These are phyloP conservation scores for Hypoxylon sp. DNA, from an alignment of 2,329 filamentous ascomycete genomes.

Conservation along the genomic window DNA sequence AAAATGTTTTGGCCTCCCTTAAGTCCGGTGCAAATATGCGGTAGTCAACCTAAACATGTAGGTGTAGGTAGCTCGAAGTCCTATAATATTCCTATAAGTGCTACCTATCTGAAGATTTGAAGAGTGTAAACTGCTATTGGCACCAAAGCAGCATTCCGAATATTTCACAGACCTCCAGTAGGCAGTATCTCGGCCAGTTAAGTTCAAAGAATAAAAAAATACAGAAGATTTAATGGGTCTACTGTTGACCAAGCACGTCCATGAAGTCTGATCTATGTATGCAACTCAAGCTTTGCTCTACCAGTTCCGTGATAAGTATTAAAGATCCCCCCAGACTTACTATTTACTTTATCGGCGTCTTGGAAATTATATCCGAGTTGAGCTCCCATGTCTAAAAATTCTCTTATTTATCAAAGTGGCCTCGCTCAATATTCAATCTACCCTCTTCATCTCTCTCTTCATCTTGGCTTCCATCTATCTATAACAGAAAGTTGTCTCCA, in stretches of 20 bases:
- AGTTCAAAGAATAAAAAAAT: background rate
- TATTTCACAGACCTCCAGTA: background rate
- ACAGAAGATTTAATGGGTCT: background rate
- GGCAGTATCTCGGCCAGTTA: background rate
- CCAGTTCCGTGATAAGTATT: conserved; percentile 7
- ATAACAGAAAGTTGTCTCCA: background rate
- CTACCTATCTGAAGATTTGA: background rate
- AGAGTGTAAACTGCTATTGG: background rate
- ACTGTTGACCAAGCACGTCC: conserved; percentile 4
- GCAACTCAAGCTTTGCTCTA: background rate
- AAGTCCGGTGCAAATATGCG: conserved; percentile 35
- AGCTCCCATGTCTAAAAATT: conserved; percentile 18
- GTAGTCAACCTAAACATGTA: background rate
- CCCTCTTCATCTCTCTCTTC: background rate
- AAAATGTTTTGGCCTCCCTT: conserved; percentile 33
- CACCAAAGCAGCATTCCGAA: background rate
- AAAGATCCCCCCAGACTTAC: conserved; percentile 30
- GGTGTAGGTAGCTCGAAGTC: too few relatives aligned
- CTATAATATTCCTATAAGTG: background rate
- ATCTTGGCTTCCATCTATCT: background rate
- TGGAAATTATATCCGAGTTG: conserved; percentile 17
- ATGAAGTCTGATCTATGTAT: conserved; percentile 12
- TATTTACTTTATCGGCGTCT: conserved; percentile 21
- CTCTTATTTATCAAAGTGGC: conserved; percentile 17
- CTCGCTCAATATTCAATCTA: background rate